phyloP scores from a whole-genome alignment of 148 eudicot genomes.

The Suaeda aralocaspica region DNA sequence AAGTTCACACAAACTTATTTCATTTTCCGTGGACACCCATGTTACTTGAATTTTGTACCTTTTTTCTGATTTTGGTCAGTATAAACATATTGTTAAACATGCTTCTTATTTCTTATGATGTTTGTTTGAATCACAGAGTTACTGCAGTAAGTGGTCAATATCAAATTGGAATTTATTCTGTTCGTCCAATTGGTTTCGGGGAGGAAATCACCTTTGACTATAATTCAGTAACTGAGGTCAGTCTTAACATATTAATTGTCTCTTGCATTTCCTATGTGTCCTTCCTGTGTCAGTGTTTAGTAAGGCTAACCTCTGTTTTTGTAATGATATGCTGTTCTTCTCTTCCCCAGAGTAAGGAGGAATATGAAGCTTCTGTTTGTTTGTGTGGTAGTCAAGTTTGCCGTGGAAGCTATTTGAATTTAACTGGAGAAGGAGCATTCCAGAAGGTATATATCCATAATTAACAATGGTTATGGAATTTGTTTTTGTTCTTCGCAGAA shows the following conservation, averaged over 20 bases:
- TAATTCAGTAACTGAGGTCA: slow-evolving; percentile 96
- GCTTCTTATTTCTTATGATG: slow-evolving; percentile 20
- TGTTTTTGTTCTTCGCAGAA: too few relatives aligned
- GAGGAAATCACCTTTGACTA: slow-evolving; percentile 96
- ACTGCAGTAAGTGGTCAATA: slow-evolving; percentile 97
- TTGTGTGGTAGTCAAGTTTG: slow-evolving; percentile 97
- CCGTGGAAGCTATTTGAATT: slow-evolving; percentile 96
- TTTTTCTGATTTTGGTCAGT: too few relatives aligned
- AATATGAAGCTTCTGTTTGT: slow-evolving; percentile 95
- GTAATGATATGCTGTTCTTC: slow-evolving; percentile 17
- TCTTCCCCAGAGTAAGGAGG: slow-evolving; percentile 80
- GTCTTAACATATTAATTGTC: too few relatives aligned
- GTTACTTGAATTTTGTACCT: too few relatives aligned
- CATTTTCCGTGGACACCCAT: too few relatives aligned
- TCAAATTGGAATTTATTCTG: slow-evolving; percentile 91
- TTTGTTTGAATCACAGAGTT: slow-evolving; percentile 48
- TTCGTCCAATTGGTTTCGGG: slow-evolving; percentile 78
- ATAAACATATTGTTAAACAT: slow-evolving; percentile 2
- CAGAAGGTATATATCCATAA: slow-evolving; percentile 65
- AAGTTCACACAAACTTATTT: too few relatives aligned
- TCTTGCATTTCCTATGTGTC: not conserved
- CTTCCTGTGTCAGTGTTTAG: not conserved
- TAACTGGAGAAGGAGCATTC: slow-evolving; percentile 91
- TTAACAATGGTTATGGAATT: too few relatives aligned
- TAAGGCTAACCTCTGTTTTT: not conserved